These are phyloP conservation scores for Neurospora intermedia DNA, from an alignment of 495 filamentous ascomycete genomes.

Conservation along the genomic window DNA sequence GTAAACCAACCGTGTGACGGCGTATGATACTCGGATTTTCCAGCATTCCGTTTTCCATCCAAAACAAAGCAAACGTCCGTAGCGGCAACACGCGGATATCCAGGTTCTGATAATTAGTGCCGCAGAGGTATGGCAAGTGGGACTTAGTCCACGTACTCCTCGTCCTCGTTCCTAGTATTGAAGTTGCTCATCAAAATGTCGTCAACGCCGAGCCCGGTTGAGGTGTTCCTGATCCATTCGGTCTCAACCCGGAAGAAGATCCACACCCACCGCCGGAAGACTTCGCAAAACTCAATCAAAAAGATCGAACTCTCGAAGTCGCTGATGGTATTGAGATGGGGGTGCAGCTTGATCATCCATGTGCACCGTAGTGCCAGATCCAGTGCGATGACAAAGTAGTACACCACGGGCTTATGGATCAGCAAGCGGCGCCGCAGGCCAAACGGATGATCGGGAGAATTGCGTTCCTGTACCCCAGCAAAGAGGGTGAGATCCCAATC, in stretches of 20 bases:
- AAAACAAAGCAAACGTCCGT: not conserved
- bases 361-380: constrained; percentile 79
- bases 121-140: not conserved
- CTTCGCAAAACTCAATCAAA: constrained; percentile 74
- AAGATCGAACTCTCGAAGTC: constrained; percentile 81
- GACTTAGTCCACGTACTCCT: constrained; percentile 15
- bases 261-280: constrained; percentile 88
- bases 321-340: constrained; percentile 68
- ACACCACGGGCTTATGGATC: constrained; percentile 55
- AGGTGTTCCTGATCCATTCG: constrained; percentile 58
- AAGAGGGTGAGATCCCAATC: constrained; percentile 96
- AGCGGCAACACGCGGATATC: not conserved
- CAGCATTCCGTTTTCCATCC: not conserved
- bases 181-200: constrained; percentile 37
- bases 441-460: constrained; percentile 54
- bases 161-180: constrained; percentile 29
- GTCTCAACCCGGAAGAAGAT: constrained; percentile 91
- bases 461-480: constrained; percentile 30
- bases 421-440: constrained; percentile 64
- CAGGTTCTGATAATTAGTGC: not conserved
- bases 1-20: not conserved
- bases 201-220: constrained; percentile 25
- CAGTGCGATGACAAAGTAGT: constrained; percentile 70
- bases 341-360: constrained; percentile 76
- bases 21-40: not conserved